A percentile compares a stretch with the other conserved stretches of the same genome.
phyloP scores from a whole-genome alignment of 169 alveolate genomes.

The Eimeria maxima region DNA sequence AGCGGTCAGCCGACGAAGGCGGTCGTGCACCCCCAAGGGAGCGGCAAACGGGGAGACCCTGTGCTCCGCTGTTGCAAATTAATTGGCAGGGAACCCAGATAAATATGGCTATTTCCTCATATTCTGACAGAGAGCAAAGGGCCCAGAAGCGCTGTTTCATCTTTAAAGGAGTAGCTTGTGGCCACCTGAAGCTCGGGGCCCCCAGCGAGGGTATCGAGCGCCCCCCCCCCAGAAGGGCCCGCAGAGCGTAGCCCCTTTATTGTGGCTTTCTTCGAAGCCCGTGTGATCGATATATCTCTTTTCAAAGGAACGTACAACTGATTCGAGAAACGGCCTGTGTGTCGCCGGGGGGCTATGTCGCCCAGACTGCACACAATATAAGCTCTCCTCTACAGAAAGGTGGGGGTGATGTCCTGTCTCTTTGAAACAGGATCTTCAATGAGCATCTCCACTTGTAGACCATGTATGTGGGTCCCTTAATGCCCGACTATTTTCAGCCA shows the following conservation, averaged over 20 bases:
- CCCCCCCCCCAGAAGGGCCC: conserved; percentile 28
- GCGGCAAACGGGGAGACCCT: conserved; percentile 10
- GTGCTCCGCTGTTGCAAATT: background rate
- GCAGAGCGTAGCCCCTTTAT: background rate
- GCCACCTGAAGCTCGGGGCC: background rate
- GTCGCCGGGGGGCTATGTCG: background rate
- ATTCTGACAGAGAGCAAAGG: background rate
- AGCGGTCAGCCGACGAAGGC: conserved; percentile 55
- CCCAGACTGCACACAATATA: background rate
- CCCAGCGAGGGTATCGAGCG: conserved; percentile 35
- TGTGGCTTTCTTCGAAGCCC: background rate
- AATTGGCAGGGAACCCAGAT: background rate
- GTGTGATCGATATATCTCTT: background rate
- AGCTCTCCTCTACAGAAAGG: background rate
- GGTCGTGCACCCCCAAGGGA: conserved; percentile 37
- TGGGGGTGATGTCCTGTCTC: background rate
- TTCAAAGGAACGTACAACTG: background rate
- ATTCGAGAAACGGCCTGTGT: background rate
- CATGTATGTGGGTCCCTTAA: background rate
- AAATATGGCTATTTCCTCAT: background rate
- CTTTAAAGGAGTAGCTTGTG: background rate
- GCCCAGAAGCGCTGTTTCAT: background rate
- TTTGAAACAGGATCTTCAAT: background rate
- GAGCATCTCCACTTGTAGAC: background rate
- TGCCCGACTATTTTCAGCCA: background rate